phyloP scores from a whole-genome alignment of 1,284 basidiomycete species.

The Trametes versicolor region DNA sequence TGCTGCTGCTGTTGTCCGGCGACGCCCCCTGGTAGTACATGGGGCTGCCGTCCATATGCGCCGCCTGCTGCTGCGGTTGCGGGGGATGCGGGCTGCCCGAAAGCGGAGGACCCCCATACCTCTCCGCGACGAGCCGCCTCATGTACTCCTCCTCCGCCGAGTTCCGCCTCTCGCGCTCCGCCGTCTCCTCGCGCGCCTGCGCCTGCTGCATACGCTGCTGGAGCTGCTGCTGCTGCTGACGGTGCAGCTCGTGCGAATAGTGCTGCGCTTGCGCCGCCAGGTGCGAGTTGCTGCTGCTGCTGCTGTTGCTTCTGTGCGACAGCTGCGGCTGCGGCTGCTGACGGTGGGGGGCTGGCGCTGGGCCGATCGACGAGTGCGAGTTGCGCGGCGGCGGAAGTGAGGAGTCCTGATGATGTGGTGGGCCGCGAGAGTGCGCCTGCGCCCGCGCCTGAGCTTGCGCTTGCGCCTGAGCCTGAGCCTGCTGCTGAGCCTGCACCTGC shows the following conservation, averaged over 20 bases:
- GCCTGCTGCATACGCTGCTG: slow-evolving; percentile 32
- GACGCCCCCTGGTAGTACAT: slow-evolving; percentile 29
- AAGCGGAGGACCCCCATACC: slow-evolving; percentile 32
- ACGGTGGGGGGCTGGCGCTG: slow-evolving; percentile 39
- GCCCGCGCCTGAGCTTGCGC: slow-evolving; percentile 38
- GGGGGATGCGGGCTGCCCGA: slow-evolving; percentile 33
- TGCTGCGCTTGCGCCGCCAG: slow-evolving; percentile 38
- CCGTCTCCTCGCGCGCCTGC: slow-evolving; percentile 35
- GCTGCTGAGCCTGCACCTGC: slow-evolving; percentile 8
- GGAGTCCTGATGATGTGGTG: slow-evolving; percentile 58
- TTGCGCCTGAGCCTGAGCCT: slow-evolving; percentile 23
- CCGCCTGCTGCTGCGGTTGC: too few relatives aligned
- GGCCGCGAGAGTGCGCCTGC: slow-evolving; percentile 53
- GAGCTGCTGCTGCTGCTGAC: slow-evolving; percentile 55
- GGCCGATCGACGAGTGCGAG: slow-evolving; percentile 58
- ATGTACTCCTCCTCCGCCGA: slow-evolving; percentile 39
- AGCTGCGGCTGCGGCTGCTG: slow-evolving; percentile 19
- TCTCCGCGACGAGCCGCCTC: slow-evolving; percentile 28
- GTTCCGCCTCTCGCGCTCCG: slow-evolving; percentile 37
- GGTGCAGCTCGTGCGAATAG: slow-evolving; percentile 55
- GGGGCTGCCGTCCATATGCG: slow-evolving; percentile 16
- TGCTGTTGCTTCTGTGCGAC: not conserved
- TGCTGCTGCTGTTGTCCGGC: slow-evolving; percentile 34
- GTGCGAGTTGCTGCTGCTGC: slow-evolving; percentile 27
- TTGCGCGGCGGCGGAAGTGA: slow-evolving; percentile 54